Evolutionary conservation across 257 asterid species (phyloP).

Genomic region (Plantago ovata): DNA sequence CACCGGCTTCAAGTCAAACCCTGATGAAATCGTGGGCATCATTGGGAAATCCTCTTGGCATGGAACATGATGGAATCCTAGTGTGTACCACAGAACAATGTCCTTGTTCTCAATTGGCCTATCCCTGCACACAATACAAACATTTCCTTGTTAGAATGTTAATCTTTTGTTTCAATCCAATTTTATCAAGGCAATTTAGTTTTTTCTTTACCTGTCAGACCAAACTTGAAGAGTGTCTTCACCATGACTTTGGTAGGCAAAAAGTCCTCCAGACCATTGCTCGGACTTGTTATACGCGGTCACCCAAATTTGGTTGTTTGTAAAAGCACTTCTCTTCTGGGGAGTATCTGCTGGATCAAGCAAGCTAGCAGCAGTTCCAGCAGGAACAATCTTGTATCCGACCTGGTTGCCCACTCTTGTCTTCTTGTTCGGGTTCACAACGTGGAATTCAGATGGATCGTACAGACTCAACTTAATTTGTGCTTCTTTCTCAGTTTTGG

Average conservation of each 20-base stretch:
- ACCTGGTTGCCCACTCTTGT: constrained; percentile 72
- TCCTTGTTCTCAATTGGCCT: constrained; percentile 79
- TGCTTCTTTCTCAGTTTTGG: constrained; percentile 84
- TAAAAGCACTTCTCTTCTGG: constrained; percentile 71
- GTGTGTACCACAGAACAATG: constrained; percentile 88
- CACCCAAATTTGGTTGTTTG: constrained; percentile 93
- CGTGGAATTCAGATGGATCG: constrained; percentile 88
- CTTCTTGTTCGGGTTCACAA: constrained; percentile 63
- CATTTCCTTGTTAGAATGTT: no score
- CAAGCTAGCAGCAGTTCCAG: constrained; percentile 86
- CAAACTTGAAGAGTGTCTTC: constrained; percentile 90
- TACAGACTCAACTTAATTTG: constrained; percentile 63
- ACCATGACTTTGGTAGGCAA: constrained; percentile 85
- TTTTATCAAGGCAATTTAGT: background rate
- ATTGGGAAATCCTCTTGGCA: constrained; percentile 96
- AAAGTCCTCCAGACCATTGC: constrained; percentile 89
- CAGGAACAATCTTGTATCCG: constrained; percentile 86
- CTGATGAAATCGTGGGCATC: constrained; percentile 86
- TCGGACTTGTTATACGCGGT: constrained; percentile 75
- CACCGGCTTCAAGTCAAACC: constrained; percentile 94
- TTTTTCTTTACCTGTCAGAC: constrained; percentile 68
- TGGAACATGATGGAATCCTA: constrained; percentile 97
- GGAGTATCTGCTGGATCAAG: constrained; percentile 84
- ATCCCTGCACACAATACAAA: constrained; percentile 41
- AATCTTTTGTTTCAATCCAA: no score